A percentile compares a stretch with the other conserved stretches of the same genome.
Evolutionary conservation across 495 filamentous ascomycete genomes (phyloP).

Genomic region (Penicillium longicatenatum): DNA sequence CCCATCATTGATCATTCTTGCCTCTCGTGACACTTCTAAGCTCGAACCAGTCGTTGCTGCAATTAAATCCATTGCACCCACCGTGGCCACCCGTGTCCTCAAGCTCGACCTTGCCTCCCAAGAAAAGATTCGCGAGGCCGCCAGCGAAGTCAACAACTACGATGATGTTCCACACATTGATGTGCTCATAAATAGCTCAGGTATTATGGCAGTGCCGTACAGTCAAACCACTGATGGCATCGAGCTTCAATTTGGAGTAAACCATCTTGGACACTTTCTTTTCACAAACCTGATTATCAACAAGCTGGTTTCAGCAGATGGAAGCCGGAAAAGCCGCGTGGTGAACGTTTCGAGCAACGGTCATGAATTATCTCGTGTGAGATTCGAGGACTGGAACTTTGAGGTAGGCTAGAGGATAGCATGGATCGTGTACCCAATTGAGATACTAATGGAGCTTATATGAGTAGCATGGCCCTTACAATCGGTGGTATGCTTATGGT

Average conservation of each 20-base stretch:
- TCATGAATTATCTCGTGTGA: constrained; percentile 44
- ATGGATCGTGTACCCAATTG: background rate
- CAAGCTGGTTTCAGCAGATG: constrained; percentile 34
- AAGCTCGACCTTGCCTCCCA: constrained; percentile 46
- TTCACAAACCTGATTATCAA: constrained; percentile 57
- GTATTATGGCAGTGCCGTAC: constrained; percentile 56
- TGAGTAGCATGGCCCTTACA: constrained; percentile 49
- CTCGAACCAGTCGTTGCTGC: constrained; percentile 34
- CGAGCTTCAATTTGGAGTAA: constrained; percentile 58
- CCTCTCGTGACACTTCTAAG: constrained; percentile 48
- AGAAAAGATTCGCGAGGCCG: constrained; percentile 48
- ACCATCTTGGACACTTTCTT: constrained; percentile 61
- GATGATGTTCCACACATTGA: constrained; percentile 56
- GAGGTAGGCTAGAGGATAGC: constrained; percentile 19
- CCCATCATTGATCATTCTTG: constrained; percentile 56
- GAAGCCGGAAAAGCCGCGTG: constrained; percentile 18
- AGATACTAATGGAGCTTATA: constrained; percentile 21
- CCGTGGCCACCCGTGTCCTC: constrained; percentile 35
- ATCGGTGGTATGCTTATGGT: constrained; percentile 54
- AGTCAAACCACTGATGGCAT: constrained; percentile 40
- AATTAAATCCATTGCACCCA: constrained; percentile 35
- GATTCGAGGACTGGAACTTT: constrained; percentile 61
- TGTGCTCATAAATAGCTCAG: constrained; percentile 73
- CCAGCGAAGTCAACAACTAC: constrained; percentile 46
- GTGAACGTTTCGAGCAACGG: constrained; percentile 41